Evolutionary conservation across 1,284 basidiomycete species (phyloP), one percentile per base, ranked within the genome.

Genomic region (Clitocybe nebularis): DNA sequence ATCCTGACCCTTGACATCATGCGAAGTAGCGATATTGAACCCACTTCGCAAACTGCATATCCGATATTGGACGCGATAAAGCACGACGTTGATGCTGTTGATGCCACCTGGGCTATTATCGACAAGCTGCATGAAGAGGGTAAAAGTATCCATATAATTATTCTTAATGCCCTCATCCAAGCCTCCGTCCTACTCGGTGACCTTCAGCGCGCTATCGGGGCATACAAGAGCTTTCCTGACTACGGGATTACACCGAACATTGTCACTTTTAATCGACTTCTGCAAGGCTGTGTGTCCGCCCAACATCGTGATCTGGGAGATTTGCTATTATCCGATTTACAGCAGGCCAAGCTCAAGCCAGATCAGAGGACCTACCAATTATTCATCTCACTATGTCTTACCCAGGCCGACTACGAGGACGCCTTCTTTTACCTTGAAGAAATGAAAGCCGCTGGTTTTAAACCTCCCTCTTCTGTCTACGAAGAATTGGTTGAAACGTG

Each of bases 401-500:
- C 80, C 1, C 84, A 89, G 54, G 59, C 73, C 9, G 70, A 66
- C 2, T 93, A 91, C 61, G 89, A 93, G 56, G 85, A 90, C 53
- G 89, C 89, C 0, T 93, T 93, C 66, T 84, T 81, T 61, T 91
- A 88, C 60, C 74, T 93, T 22, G 89, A 93, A 58, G 84, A 89
- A 67, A 88, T 90, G 84, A 92, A 93, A 62, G 63, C 68, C 0
- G 72, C 72, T 36, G 70, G 70, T 9, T 68, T 79, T 57, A 58
- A 68, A 24, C 89, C 89, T 1, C 61, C 77, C 1, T 53, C 59
- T 26, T 52, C 54, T 1, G 61, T 82, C n/a, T 93, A 93, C 63
- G 68, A 75, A 24, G 62, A 67, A 0, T 65, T 93, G 44, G 66
- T 83, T 32, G 64, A 68, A 36, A 81, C 74, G 56, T 90, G 86